phyloP scores from a whole-genome alignment of 805 yeast species.

The Candida ponderosae region DNA sequence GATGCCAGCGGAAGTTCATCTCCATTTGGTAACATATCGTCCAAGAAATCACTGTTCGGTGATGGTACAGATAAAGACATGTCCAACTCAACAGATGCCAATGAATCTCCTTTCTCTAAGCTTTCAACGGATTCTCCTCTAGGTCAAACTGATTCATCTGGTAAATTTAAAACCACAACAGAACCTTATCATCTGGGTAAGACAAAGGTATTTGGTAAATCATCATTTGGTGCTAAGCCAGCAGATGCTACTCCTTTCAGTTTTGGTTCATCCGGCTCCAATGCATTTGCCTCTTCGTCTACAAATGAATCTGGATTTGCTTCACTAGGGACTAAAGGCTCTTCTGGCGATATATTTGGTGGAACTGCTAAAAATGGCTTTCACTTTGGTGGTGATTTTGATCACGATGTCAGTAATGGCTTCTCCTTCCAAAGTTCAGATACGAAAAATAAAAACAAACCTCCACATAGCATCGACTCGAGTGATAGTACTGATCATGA shows the following conservation, averaged over 20 bases:
- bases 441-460: too few relatives aligned
- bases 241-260: not conserved
- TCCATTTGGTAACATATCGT: slow-evolving; percentile 1
- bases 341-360: too few relatives aligned
- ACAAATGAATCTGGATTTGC: not conserved
- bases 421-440: too few relatives aligned
- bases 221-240: slow-evolving; percentile 2
- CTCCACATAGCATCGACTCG: too few relatives aligned
- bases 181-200: too few relatives aligned
- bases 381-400: too few relatives aligned
- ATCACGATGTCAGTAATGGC: too few relatives aligned
- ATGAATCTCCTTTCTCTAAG: not conserved
- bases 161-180: too few relatives aligned
- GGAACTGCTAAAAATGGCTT: too few relatives aligned
- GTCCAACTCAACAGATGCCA: not conserved
- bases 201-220: slow-evolving; percentile 3
- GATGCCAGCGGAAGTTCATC: not conserved
- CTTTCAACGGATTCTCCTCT: not conserved
- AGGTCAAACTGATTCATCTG: too few relatives aligned
- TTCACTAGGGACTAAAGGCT: too few relatives aligned
- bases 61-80: not conserved
- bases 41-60: not conserved
- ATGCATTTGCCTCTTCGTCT: slow-evolving; percentile 8
- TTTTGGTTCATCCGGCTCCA: slow-evolving; percentile 7
- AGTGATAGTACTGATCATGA: too few relatives aligned